Evolutionary conservation across 257 asterid genomes (phyloP).

Genomic region (Catharanthus roseus): DNA sequence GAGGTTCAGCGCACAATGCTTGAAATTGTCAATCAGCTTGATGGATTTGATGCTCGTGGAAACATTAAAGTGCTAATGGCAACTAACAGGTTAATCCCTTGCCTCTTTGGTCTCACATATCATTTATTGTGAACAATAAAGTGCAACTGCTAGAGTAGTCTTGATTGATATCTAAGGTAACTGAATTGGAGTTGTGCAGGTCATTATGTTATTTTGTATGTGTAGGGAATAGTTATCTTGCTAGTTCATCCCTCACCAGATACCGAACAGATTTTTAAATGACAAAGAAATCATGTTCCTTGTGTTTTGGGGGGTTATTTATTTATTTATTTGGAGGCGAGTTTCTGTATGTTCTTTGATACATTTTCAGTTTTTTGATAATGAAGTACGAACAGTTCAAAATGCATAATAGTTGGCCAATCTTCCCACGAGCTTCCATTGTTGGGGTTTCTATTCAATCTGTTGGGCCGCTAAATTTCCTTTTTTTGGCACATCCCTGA

Average conservation of each 20-base stretch:
- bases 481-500: background rate
- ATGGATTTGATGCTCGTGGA: constrained; percentile 99
- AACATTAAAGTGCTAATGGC: constrained; percentile 98
- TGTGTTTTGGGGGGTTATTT: background rate
- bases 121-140: background rate
- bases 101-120: background rate
- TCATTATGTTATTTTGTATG: background rate
- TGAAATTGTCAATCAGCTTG: constrained; percentile 96
- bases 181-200: background rate
- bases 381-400: background rate
- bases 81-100: constrained; percentile 70
- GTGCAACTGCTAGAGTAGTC: background rate
- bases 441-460: background rate
- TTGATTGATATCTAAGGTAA: background rate
- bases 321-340: background rate
- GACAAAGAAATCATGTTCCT: background rate
- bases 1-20: constrained; percentile 99
- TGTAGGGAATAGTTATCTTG: background rate
- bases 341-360: background rate
- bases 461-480: too few relatives aligned
- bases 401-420: background rate
- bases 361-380: background rate
- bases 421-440: background rate
- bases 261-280: background rate
- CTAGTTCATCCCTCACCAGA: background rate